Evolutionary conservation across 768 basidiomycete species (phyloP), one percentile per base, ranked within the genome.

Genomic region (Mycena albidolilacea): DNA sequence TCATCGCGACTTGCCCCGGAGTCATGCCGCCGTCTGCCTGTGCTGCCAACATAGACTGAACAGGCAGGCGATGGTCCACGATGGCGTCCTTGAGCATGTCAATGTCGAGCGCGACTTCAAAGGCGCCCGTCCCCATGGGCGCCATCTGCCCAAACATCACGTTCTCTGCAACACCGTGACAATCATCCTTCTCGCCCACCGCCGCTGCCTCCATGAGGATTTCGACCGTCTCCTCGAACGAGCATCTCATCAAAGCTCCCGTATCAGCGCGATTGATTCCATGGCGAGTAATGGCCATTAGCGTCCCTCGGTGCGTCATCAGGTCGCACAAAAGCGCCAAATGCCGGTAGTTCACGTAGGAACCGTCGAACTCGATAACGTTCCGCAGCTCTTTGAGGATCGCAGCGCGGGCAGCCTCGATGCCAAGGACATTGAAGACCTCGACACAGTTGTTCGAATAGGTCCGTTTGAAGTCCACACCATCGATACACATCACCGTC

Each of bases 151-250:
- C 98, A 77, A 99, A 96, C 89, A 99, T 92, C 52, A 99, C 96
- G 78, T 98, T 99, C 87, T 99, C 97, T n/a, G 98, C 98, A 41
- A 99, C 92, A 55, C 97, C 98, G 66, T 95, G 95, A 80, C 98
- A 99, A 77, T 99, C 97, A 75, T 99, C 98, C 82, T 96, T 95
- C 85, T 99, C 97, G 66, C 98, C 98, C 30, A 97, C 94, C 0
- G 97, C 97, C 1, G 98, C 98, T 0, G 98, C 98, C 81, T 99
- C 98, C 93, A 99, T 97, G 67, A 99, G 83, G 78, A 99, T 98
- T 81, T 99, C 98, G 72, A 99, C 98, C 3, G 98, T 99, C 86
- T 99, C 98, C 82, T 99, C 98, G 87, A 99, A 99, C 1, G 98
- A 99, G 82, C 96, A 99, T 62, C 98, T 88, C 93, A 99, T 99